Evolutionary conservation across 2,329 filamentous ascomycete genomes (phyloP), one percentile per base, ranked within the genome.

Genomic region (Penicillium corylophilum): DNA sequence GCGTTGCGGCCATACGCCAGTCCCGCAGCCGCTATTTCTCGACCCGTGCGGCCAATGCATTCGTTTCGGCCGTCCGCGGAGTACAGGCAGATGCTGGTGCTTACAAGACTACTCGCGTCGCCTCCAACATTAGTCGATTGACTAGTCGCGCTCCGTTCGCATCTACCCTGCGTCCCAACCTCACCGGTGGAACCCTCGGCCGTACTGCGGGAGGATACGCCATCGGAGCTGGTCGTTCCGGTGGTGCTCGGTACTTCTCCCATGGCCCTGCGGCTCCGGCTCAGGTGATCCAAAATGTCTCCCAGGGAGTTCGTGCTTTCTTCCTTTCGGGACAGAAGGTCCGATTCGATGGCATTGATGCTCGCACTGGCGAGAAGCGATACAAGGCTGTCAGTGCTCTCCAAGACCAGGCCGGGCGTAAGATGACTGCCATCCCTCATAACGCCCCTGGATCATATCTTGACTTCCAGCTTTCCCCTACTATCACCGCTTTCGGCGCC

Each of bases 201-300:
- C 85, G 93, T 50, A 90, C 89, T 35, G 89, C 92, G 7, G 91
- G 93, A 59, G 94, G 94, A n/a, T 99, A 99, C 57, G 75, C 89
- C 35, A 74, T 81, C 50, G 89, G 89, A 26, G 83, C 85, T 44
- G 87, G 86, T 28, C 80, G 85, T 42, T 71, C 83, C 52, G 85
- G 88, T 60, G 89, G 87, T 40, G 84, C 86, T 22, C 83, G 93
- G 60, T 93, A 93, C 77, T 97, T 97, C 75, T 95, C 90, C 1
- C 92, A 96, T 74, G 83, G 85, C 1, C 90, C 93, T 1, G 87
- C 89, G 9, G 84, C 87, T 7, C 91, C 90, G 35, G 90, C 92
- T 1, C 90, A 97, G 70, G 90, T 97, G 42, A 83, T 97, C 46
- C 88, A 94, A 71, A 96, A 96, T 72, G 93, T 96, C n/a, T 95